These are phyloP conservation scores for Eremochloa ophiuroides DNA, from an alignment of 176 grass and related monocot species.

Conservation along the genomic window DNA sequence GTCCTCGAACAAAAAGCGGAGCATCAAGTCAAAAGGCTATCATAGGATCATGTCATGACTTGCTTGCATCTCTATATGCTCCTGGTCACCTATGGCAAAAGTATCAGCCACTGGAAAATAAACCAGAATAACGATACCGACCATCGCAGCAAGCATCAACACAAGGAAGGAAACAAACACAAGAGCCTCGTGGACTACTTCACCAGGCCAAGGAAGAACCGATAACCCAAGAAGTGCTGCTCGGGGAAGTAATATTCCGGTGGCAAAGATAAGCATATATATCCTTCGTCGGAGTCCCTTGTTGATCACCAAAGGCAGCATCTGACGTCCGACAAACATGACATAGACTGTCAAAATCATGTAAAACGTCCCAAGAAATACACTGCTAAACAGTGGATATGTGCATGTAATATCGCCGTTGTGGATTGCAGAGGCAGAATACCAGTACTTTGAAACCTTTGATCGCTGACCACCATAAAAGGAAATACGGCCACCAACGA, in stretches of 20 bases:
- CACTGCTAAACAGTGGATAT: conserved; percentile 78
- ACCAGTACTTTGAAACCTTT: conserved; percentile 51
- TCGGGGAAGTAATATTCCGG: conserved; percentile 59
- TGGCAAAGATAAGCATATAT: conserved; percentile 67
- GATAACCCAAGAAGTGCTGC: conserved; percentile 63
- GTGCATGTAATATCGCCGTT: conserved; percentile 50
- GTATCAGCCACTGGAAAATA: conserved; percentile 86
- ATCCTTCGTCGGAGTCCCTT: conserved; percentile 76
- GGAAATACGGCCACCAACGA: conserved; percentile 30
- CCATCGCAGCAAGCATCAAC: conserved; percentile 64
- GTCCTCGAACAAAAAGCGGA: background rate
- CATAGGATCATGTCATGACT: conserved; percentile 15
- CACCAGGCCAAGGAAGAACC: conserved; percentile 61
- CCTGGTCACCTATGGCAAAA: conserved; percentile 51
- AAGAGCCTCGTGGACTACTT: conserved; percentile 53
- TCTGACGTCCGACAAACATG: conserved; percentile 53
- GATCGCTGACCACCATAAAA: conserved; percentile 12
- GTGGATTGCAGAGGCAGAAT: conserved; percentile 31
- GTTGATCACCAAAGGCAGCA: conserved; percentile 85
- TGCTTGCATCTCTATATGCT: conserved; percentile 56
- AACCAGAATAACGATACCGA: conserved; percentile 75
- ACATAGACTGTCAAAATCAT: conserved; percentile 66
- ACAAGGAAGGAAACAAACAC: conserved; percentile 80
- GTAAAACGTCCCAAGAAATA: conserved; percentile 82
- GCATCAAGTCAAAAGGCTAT: background rate